Base-by-base conservation (phyloP, 345 rosid genomes). In the Aurinia saxatilis region DNA sequence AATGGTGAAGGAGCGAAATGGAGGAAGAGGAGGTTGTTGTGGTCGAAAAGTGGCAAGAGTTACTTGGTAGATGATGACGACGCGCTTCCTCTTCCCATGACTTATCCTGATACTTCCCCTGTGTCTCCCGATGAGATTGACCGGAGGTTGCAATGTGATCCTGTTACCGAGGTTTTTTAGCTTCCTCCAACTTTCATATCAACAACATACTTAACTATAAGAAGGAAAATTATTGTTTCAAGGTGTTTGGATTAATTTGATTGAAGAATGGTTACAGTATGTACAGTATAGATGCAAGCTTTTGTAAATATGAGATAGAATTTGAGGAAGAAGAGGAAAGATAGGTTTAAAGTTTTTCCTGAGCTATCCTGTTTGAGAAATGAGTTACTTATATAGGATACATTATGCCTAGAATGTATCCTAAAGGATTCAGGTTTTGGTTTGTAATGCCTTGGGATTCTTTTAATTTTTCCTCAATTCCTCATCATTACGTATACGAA, bases 61-160 rank as follows among this genome's bases (percentile, higher is more conserved):
- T 91, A 86, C 73, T 77, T 91, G 87, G 59, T 76, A 29, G 84
- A 78, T 40, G 75, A 84, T 63, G 67, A 40, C 21, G 98, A 92
- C 16, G 80, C 86, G 36, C 96, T 92, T 57, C 98, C 96, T 60
- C 95, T 92, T 2, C 98, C 98, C 40, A 89, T 92, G 96, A 81
- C 93, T 75, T 81, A 83, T 66, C 96, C 98, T 0, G 71, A 92
- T 65, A 57, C 95, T 23, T 78, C 87, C 19, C 96, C 98, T 6
- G 96, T 85, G 21, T 12, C 91, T 8, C 81, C 84, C 1, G 93
- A 80, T 44, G 95, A 76, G 72, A 79, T 92, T 44, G 96, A 92
- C 25, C 71, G 72, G 70, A 78, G 98, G 14, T 73, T 92, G 15
- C 71, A 76, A 18, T 89, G 98, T 51, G 93, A 92, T 66, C 90